These are phyloP conservation scores for Dentipellis fragilis DNA, from an alignment of 768 basidiomycete genomes.

Conservation along the genomic window DNA sequence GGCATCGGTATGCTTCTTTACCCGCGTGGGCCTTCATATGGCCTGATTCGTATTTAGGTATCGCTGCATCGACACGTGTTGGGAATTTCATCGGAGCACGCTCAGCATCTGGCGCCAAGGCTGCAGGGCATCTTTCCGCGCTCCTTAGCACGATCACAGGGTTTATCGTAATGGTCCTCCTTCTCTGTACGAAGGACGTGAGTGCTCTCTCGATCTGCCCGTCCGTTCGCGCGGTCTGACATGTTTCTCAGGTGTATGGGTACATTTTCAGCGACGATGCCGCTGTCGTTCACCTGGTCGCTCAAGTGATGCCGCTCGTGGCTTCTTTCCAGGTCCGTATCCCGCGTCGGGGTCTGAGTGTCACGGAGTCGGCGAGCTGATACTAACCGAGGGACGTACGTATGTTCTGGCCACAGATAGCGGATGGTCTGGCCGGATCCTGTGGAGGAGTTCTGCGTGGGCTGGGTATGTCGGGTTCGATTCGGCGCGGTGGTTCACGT, in stretches of 20 bases:
- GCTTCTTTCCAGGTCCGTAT: constrained; percentile 40
- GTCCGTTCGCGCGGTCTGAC: background rate
- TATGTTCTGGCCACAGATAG: constrained; percentile 23
- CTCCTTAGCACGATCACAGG: constrained; percentile 55
- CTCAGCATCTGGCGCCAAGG: constrained; percentile 40
- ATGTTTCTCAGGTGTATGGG: constrained; percentile 41
- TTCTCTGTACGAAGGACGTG: constrained; percentile 51
- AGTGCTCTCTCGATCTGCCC: constrained; percentile 11
- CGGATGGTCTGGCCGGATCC: constrained; percentile 41
- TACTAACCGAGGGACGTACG: background rate
- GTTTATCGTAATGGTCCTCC: constrained; percentile 42
- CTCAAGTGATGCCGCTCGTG: constrained; percentile 40
- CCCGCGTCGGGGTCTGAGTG: background rate
- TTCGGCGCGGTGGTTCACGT: background rate
- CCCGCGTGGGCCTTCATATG: background rate
- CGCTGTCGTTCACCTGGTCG: constrained; percentile 39
- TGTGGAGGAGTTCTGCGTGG: constrained; percentile 41
- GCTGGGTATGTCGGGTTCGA: constrained; percentile 24
- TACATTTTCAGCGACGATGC: constrained; percentile 60
- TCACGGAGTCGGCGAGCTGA: background rate
- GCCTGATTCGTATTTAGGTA: constrained; percentile 25
- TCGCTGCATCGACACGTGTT: constrained; percentile 63
- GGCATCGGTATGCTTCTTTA: constrained; percentile 38
- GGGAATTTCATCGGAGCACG: constrained; percentile 63
- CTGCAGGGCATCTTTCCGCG: constrained; percentile 53